phyloP scores from a whole-genome alignment of 139 green algal species.

The Penium margaritaceum region DNA sequence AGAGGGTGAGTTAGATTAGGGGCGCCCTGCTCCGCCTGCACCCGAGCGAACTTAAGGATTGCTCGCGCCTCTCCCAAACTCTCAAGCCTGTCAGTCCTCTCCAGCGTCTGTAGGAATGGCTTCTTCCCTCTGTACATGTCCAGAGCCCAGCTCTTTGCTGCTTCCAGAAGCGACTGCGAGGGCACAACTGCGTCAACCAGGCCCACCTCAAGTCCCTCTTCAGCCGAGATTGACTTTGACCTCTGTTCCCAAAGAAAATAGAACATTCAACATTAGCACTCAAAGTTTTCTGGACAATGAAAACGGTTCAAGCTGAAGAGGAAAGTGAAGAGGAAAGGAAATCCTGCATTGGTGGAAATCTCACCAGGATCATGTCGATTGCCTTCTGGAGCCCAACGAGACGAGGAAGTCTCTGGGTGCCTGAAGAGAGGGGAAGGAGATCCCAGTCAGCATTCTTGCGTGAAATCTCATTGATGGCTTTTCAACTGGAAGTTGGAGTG shows the following conservation, averaged over 20 bases:
- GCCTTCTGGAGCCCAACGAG: constrained; percentile 85
- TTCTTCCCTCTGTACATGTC: constrained; percentile 67
- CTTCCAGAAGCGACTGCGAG: constrained; percentile 56
- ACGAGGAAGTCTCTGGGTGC: constrained; percentile 89
- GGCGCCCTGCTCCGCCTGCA: constrained; percentile 48
- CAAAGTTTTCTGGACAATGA: background rate
- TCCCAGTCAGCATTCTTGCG: background rate
- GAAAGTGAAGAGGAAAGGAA: background rate
- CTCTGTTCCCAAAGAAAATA: constrained; percentile 46
- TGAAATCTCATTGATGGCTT: too few species aligned
- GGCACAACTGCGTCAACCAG: constrained; percentile 80
- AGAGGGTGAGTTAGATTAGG: constrained; percentile 70
- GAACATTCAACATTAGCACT: background rate
- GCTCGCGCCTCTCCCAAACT: constrained; percentile 63
- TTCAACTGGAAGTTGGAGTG: too few species aligned
- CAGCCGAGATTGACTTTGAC: constrained; percentile 56
- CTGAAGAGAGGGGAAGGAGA: too few species aligned
- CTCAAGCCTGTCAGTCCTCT: constrained; percentile 68
- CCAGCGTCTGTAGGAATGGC: constrained; percentile 48
- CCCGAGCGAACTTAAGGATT: constrained; percentile 74
- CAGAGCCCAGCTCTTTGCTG: constrained; percentile 60
- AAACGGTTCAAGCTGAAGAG: background rate
- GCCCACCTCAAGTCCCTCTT: constrained; percentile 64
- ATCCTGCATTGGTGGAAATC: too few species aligned
- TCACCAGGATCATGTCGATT: constrained; percentile 84